Percentiles rank a stretch among this genome's conserved stretches.
Evolutionary conservation across 495 filamentous ascomycete species (phyloP).

Genomic region (Clohesyomyces aquaticus): DNA sequence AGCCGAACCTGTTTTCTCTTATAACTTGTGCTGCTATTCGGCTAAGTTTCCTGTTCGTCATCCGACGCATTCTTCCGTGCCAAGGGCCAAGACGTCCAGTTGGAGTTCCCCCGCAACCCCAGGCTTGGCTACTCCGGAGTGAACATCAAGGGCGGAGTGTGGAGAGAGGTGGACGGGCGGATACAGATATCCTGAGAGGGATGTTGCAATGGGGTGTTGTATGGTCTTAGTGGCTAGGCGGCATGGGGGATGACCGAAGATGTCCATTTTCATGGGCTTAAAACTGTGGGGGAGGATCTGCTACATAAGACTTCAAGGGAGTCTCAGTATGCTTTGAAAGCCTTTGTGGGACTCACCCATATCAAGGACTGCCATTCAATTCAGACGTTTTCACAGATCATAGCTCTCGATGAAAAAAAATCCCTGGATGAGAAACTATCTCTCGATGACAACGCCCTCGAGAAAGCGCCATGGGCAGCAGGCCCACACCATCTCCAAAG

Average conservation of each 20-base stretch:
- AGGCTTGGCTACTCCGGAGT: neutral
- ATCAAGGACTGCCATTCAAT: neutral
- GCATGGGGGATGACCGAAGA: neutral
- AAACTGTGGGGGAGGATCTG: neutral
- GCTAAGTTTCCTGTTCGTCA: neutral
- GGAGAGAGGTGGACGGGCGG: neutral
- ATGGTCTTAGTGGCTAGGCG: neutral
- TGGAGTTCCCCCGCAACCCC: neutral
- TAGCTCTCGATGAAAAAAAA: neutral
- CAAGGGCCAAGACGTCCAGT: neutral
- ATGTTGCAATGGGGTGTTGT: neutral
- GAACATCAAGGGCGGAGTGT: neutral
- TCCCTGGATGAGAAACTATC: neutral
- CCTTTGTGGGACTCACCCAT: neutral
- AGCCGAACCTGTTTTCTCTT: neutral
- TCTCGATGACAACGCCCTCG: neutral
- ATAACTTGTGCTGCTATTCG: neutral
- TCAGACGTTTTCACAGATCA: no score
- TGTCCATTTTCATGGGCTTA: neutral
- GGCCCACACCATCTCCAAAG: neutral
- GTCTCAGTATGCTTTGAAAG: neutral
- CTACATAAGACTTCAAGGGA: neutral
- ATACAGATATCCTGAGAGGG: neutral
- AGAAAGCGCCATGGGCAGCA: constrained; percentile 8
- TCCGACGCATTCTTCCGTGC: neutral